A percentile compares a stretch with the other conserved stretches of the same genome.
Evolutionary conservation across 257 asterid genomes (phyloP).

Genomic region (Voacanga thouarsii): DNA sequence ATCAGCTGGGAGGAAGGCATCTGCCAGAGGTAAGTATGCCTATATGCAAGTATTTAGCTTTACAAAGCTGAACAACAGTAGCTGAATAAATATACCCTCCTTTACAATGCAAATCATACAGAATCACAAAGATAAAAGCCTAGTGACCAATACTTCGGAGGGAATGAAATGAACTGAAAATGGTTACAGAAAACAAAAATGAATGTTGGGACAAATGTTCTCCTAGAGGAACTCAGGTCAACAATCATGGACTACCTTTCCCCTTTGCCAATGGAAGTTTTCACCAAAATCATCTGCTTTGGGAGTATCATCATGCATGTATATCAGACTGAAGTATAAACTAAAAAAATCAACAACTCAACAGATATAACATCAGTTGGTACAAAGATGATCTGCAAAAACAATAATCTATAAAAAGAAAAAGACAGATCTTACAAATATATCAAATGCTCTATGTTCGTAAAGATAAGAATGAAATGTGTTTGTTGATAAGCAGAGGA

Average conservation of each 20-base stretch:
- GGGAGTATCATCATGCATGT: not conserved
- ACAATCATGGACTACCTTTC: no score
- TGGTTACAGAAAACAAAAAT: not conserved
- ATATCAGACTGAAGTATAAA: not conserved
- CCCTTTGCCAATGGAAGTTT: not conserved
- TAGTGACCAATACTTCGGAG: not conserved
- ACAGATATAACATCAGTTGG: not conserved
- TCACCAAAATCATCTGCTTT: not conserved
- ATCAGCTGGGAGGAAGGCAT: not conserved
- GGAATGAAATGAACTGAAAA: not conserved
- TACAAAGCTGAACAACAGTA: not conserved
- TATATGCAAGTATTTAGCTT: not conserved
- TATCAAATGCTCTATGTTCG: not conserved
- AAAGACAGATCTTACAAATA: not conserved
- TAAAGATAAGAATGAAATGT: not conserved
- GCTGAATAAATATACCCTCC: not conserved
- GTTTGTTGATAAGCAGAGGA: not conserved
- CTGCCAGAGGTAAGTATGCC: not conserved
- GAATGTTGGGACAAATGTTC: no score
- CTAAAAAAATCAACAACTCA: not conserved
- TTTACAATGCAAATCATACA: not conserved
- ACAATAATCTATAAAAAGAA: not conserved
- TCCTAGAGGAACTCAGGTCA: no score
- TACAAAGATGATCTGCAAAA: not conserved
- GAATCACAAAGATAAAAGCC: not conserved